Conservation (phyloP, 1,284 basidiomycete genomes). For the Leucoagaricus sp. region DNA sequence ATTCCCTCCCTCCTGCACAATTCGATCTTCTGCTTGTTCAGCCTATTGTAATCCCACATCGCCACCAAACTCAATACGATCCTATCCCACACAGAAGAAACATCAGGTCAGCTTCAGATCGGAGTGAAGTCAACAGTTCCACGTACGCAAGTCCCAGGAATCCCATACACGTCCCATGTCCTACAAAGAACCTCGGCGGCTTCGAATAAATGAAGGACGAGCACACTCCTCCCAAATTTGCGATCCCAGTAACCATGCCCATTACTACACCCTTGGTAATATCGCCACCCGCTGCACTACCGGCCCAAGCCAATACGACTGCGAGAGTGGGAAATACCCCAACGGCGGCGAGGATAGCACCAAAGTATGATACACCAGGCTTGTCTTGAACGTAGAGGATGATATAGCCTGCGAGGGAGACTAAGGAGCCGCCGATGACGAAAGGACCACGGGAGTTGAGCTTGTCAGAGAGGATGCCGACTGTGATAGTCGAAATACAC, state of each 20-base stretch:
- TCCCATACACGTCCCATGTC: slow-evolving; percentile 53
- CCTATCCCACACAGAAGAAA: not conserved
- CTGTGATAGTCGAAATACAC: slow-evolving; percentile 29
- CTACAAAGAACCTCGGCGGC: slow-evolving; percentile 48
- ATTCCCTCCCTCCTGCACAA: slow-evolving; percentile 18
- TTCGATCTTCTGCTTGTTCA: slow-evolving; percentile 16
- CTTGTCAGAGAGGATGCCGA: slow-evolving; percentile 30
- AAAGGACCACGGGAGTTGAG: slow-evolving; percentile 31
- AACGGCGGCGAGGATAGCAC: slow-evolving; percentile 52
- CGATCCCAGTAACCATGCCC: slow-evolving; percentile 55
- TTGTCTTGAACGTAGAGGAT: slow-evolving; percentile 39
- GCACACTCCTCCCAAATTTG: slow-evolving; percentile 50
- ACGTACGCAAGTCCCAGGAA: slow-evolving; percentile 42
- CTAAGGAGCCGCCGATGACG: slow-evolving; percentile 31
- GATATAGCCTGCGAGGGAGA: slow-evolving; percentile 48
- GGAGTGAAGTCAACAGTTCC: not conserved
- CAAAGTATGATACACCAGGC: slow-evolving; percentile 46
- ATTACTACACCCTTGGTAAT: slow-evolving; percentile 43
- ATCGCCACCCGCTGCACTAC: slow-evolving; percentile 58
- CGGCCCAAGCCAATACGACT: slow-evolving; percentile 54
- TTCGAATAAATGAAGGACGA: slow-evolving; percentile 36
- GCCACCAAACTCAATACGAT: slow-evolving; percentile 12
- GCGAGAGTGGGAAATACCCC: slow-evolving; percentile 59
- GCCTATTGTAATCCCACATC: slow-evolving; percentile 18
- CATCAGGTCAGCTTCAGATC: no score